Evolutionary conservation across 257 asterid species (phyloP).

Genomic region (Catharanthus roseus): DNA sequence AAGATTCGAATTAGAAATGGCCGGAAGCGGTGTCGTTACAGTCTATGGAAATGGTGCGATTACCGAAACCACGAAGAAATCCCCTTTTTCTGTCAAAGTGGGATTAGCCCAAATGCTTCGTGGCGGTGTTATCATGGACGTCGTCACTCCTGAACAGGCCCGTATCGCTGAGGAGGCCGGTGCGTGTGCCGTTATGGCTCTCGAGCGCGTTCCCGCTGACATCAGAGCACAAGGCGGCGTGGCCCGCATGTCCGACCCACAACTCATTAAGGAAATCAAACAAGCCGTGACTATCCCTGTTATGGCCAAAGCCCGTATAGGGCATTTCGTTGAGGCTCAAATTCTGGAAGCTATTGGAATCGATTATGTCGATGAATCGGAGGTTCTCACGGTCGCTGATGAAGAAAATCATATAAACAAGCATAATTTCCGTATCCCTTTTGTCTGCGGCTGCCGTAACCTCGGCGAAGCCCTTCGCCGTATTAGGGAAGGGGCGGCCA

Average conservation of each 20-base stretch:
- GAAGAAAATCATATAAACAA: conserved; percentile 78
- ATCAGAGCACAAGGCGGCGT: conserved; percentile 92
- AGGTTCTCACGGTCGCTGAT: conserved; percentile 78
- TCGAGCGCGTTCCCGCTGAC: conserved; percentile 93
- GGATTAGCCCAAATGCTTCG: conserved; percentile 97
- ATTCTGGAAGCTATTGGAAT: conserved; percentile 76
- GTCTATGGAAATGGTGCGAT: conserved; percentile 86
- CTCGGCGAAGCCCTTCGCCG: conserved; percentile 92
- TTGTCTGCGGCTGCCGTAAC: conserved; percentile 95
- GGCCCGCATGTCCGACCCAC: conserved; percentile 92
- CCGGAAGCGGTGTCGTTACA: conserved; percentile 87
- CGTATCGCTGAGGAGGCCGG: conserved; percentile 97
- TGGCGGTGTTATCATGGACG: conserved; percentile 95
- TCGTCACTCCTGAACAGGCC: conserved; percentile 82
- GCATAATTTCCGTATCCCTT: conserved; percentile 88
- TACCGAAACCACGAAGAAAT: conserved; percentile 69
- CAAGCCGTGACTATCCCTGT: conserved; percentile 88
- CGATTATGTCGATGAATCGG: conserved; percentile 87
- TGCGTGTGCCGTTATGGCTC: conserved; percentile 94
- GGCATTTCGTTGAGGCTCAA: conserved; percentile 92
- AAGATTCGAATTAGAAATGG: conserved; percentile 30
- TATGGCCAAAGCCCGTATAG: conserved; percentile 88
- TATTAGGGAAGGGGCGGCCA: conserved; percentile 87
- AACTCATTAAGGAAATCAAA: conserved; percentile 73
- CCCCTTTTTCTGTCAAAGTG: conserved; percentile 87